phyloP scores from a whole-genome alignment of 345 rosid genomes.

The Camelina sativa region DNA sequence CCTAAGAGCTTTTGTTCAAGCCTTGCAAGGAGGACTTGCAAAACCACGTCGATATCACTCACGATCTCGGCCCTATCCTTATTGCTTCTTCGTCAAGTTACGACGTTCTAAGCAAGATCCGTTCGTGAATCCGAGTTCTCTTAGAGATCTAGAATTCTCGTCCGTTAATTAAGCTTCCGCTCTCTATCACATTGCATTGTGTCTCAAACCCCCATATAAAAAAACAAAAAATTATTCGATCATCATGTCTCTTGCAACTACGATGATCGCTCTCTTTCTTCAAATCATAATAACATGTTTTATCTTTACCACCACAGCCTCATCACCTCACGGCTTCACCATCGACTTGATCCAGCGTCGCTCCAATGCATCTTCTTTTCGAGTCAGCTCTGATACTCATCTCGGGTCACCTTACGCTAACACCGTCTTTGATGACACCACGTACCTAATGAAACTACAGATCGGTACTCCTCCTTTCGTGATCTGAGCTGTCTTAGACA shows the following conservation, averaged over 20 bases:
- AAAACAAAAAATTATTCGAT: too few species aligned
- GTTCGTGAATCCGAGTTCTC: too few species aligned
- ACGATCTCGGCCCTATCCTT: too few species aligned
- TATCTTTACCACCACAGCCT: constrained; percentile 15
- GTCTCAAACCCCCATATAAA: too few species aligned
- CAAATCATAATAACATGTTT: constrained; percentile 12
- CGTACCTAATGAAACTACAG: constrained; percentile 5
- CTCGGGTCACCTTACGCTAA: constrained; percentile 26
- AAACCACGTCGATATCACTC: too few species aligned
- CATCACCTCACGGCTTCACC: constrained; percentile 38
- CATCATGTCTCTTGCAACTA: not conserved
- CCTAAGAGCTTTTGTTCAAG: too few species aligned
- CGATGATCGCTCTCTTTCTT: constrained; percentile 13
- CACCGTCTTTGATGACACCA: not conserved
- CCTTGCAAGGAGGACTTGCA: too few species aligned
- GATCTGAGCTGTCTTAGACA: constrained; percentile 17
- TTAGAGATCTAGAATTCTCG: too few species aligned
- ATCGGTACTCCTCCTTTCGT: constrained; percentile 21
- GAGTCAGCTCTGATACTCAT: not conserved
- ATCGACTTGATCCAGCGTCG: constrained; percentile 24
- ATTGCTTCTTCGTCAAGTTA: too few species aligned
- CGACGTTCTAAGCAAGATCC: too few species aligned
- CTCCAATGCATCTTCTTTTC: not conserved
- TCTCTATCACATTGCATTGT: too few species aligned
- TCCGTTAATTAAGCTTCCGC: too few species aligned